Evolutionary conservation across 2,329 filamentous ascomycete genomes (phyloP).

Genomic region (Aspergillus carbonarius): DNA sequence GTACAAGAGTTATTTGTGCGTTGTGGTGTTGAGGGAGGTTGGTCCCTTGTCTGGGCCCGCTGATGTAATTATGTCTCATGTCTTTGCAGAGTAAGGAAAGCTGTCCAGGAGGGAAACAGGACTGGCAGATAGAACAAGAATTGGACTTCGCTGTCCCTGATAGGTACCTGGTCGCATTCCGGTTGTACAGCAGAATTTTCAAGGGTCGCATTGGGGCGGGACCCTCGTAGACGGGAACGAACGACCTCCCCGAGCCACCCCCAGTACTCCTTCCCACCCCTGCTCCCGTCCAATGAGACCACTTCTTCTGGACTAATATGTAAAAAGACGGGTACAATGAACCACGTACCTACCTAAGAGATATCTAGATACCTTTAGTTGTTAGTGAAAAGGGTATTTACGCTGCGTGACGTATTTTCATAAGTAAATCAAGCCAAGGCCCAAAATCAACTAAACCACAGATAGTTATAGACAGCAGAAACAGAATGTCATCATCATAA

Average conservation of each 20-base stretch:
- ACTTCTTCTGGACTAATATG: too few species aligned
- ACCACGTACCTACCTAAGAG: too few species aligned
- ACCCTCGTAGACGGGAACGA: too few species aligned
- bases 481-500: background rate
- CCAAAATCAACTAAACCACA: too few species aligned
- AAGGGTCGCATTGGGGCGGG: background rate
- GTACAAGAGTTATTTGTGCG: background rate
- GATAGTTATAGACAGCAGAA: background rate
- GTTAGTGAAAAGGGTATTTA: too few species aligned
- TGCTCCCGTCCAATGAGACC: too few species aligned
- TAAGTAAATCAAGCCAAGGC: too few species aligned
- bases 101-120: background rate
- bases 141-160: slow-evolving; percentile 1
- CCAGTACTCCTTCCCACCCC: too few species aligned
- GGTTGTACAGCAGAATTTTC: background rate
- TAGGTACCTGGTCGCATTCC: background rate
- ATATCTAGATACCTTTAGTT: too few species aligned
- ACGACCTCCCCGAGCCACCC: too few species aligned
- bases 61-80: slow-evolving; percentile 1
- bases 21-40: background rate
- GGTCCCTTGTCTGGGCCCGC: background rate
- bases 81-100: background rate
- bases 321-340: too few species aligned
- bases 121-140: background rate
- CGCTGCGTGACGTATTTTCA: too few species aligned